These are phyloP conservation scores for Xenoacremonium recifei DNA, from an alignment of 2,329 filamentous ascomycete genomes.

Conservation along the genomic window DNA sequence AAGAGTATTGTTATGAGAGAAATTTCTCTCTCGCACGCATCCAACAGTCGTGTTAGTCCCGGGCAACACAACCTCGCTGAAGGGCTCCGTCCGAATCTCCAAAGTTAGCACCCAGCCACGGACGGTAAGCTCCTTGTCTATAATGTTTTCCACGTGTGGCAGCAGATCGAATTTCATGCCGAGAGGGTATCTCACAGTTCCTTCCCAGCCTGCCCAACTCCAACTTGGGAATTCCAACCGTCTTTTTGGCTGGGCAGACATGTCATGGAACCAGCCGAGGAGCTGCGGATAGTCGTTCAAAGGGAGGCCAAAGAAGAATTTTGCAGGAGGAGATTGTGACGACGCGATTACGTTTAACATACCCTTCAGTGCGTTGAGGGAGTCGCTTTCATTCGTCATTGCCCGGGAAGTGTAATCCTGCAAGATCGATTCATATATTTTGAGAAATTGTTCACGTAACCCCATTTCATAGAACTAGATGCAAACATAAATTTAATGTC, in stretches of 20 bases:
- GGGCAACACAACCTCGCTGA: conserved; percentile 1
- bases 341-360: too few species aligned
- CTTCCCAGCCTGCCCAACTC: conserved; percentile 4
- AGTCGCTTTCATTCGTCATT: conserved; percentile 1
- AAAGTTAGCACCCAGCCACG: background rate
- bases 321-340: background rate
- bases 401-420: background rate
- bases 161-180: background rate
- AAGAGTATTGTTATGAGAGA: conserved; percentile 1
- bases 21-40: conserved; percentile 1
- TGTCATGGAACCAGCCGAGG: conserved; percentile 2
- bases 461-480: too few species aligned
- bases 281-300: background rate
- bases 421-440: background rate
- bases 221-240: conserved; percentile 1
- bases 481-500: too few species aligned
- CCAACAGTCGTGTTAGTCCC: background rate
- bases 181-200: background rate
- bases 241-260: background rate
- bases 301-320: background rate
- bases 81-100: background rate
- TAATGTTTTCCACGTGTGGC: background rate
- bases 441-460: too few species aligned
- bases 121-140: background rate
- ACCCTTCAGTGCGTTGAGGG: conserved; percentile 2